phyloP scores from a whole-genome alignment of 2,329 filamentous ascomycete species.

The Chrysoporthe cubensis region DNA sequence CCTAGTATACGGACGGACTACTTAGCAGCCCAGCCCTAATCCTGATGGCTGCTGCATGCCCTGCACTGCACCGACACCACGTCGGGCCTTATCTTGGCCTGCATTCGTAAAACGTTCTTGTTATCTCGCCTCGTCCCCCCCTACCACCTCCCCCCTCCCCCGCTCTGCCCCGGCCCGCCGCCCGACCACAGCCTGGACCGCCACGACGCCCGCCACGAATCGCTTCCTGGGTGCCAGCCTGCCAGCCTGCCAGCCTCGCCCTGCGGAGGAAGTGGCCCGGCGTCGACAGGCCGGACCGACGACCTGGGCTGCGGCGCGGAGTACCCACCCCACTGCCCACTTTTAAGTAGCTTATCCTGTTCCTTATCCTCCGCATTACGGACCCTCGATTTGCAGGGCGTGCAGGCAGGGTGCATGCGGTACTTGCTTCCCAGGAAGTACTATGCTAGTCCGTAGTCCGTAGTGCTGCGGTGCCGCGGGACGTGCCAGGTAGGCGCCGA shows the following conservation, averaged over 20 bases:
- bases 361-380: slow-evolving; percentile 26
- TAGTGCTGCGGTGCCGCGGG: no score
- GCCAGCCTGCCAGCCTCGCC: neutral
- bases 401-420: neutral
- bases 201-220: no score
- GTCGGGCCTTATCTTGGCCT: slow-evolving; percentile 11
- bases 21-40: no score
- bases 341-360: slow-evolving; percentile 18
- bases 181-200: neutral
- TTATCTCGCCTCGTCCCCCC: slow-evolving; percentile 1
- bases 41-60: neutral
- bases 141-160: no score
- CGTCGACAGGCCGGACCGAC: neutral
- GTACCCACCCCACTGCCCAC: slow-evolving; percentile 16
- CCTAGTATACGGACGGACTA: no score
- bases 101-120: neutral
- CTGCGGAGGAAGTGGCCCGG: neutral
- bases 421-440: no score
- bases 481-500: no score
- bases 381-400: slow-evolving; percentile 2
- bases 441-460: no score
- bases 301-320: neutral
- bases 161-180: neutral
- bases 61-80: neutral
- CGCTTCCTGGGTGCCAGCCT: neutral